phyloP scores from a whole-genome alignment of 805 yeast genomes.

The Cyberlindnera subsufficiens region DNA sequence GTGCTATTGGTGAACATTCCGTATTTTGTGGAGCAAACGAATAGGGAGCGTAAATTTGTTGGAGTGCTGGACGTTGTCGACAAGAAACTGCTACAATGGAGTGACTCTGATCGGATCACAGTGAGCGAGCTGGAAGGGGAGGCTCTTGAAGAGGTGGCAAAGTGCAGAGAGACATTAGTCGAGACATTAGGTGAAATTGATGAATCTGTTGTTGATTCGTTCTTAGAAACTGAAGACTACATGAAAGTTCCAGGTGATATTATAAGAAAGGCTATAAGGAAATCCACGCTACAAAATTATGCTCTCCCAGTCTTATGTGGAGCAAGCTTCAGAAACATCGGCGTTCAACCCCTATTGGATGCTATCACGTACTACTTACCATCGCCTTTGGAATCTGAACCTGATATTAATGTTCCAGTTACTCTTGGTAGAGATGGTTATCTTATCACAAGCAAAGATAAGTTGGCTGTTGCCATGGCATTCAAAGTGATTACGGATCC shows the following conservation, averaged over 20 bases:
- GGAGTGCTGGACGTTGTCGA: conserved; percentile 78
- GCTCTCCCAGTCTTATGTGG: conserved; percentile 88
- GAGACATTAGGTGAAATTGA: conserved; percentile 83
- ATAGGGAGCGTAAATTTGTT: conserved; percentile 36
- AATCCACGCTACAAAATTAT: conserved; percentile 49
- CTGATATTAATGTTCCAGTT: conserved; percentile 42
- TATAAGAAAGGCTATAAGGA: conserved; percentile 56
- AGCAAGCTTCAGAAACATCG: conserved; percentile 85
- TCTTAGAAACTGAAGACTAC: conserved; percentile 71
- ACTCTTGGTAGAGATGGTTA: conserved; percentile 41
- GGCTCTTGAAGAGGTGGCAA: conserved; percentile 41
- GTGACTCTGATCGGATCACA: conserved; percentile 42
- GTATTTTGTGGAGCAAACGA: conserved; percentile 44
- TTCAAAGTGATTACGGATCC: conserved; percentile 89
- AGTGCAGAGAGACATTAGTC: conserved; percentile 67
- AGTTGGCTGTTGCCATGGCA: conserved; percentile 72
- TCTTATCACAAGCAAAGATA: conserved; percentile 48
- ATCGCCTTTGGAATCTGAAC: conserved; percentile 64
- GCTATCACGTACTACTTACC: conserved; percentile 77
- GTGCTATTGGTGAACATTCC: conserved; percentile 79
- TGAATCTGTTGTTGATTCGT: conserved; percentile 70
- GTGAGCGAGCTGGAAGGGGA: conserved; percentile 39
- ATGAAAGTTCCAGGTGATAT: conserved; percentile 51
- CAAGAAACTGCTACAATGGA: conserved; percentile 47
- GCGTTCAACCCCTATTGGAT: conserved; percentile 91